Evolutionary conservation across 768 basidiomycete genomes (phyloP).

Genomic region (Coprinopsis sp.): DNA sequence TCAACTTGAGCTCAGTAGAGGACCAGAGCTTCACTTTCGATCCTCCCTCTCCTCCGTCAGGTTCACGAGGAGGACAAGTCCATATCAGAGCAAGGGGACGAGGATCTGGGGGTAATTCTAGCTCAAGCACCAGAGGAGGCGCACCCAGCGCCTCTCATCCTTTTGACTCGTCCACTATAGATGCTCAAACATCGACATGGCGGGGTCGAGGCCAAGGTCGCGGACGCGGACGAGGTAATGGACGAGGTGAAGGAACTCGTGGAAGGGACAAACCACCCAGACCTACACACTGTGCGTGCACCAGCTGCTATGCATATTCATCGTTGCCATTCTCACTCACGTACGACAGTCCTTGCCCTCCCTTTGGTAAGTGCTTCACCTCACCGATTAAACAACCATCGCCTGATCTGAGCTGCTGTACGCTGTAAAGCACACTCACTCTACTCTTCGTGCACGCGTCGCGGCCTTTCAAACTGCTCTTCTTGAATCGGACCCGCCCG

Average conservation of each 20-base stretch:
- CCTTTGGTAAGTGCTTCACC: not conserved
- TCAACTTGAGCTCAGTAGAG: too few relatives aligned
- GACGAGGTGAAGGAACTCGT: not conserved
- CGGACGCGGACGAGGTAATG: not conserved
- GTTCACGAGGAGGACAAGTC: too few relatives aligned
- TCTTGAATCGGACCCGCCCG: constrained; percentile 6
- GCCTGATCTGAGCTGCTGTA: not conserved
- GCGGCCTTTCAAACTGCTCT: constrained; percentile 31
- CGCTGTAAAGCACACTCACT: constrained; percentile 30
- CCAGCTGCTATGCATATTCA: not conserved
- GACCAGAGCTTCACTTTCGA: too few relatives aligned
- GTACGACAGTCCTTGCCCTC: not conserved
- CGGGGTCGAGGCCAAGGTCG: not conserved
- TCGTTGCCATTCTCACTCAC: not conserved
- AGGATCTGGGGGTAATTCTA: too few relatives aligned
- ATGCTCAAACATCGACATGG: too few relatives aligned
- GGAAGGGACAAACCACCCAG: not conserved
- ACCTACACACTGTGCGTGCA: not conserved
- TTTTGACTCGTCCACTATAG: too few relatives aligned
- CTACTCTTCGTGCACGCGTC: constrained; percentile 30
- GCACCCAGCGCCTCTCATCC: too few relatives aligned
- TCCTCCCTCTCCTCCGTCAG: too few relatives aligned
- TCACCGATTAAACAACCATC: not conserved
- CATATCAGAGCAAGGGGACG: too few relatives aligned
- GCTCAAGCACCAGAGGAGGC: too few relatives aligned